Evolutionary conservation across 768 basidiomycete species (phyloP).

Genomic region (Crassisporium funariophilum): DNA sequence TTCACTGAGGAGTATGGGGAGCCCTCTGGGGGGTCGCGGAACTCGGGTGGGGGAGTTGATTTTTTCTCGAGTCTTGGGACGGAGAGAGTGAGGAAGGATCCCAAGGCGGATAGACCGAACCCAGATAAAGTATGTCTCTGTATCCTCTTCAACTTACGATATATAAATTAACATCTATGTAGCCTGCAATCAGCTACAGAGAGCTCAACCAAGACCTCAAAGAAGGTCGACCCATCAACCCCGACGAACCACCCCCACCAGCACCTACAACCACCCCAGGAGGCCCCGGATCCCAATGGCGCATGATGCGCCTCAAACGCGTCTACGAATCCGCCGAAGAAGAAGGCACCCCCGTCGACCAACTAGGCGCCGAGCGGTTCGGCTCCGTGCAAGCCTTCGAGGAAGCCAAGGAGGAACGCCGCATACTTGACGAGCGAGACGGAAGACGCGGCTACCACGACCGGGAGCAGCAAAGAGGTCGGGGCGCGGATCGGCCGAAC

Average conservation of each 20-base stretch:
- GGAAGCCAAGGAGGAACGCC: conserved; percentile 85
- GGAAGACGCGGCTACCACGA: conserved; percentile 34
- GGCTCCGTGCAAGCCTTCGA: conserved; percentile 83
- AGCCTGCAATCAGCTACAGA: conserved; percentile 63
- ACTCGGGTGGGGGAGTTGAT: conserved; percentile 65
- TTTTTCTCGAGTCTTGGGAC: conserved; percentile 90
- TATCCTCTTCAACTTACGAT: neutral
- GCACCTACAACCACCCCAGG: conserved; percentile 69
- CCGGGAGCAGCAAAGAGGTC: neutral
- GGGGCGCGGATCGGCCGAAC: conserved; percentile 32
- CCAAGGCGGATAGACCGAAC: conserved; percentile 58
- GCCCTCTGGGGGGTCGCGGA: conserved; percentile 43
- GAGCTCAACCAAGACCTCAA: conserved; percentile 65
- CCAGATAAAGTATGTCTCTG: conserved; percentile 63
- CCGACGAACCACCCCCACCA: conserved; percentile 39
- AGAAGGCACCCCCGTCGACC: conserved; percentile 68
- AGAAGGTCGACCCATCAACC: conserved; percentile 42
- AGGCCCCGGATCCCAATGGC: conserved; percentile 93
- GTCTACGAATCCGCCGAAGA: conserved; percentile 92
- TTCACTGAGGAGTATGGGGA: conserved; percentile 72
- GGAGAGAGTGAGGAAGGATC: conserved; percentile 72
- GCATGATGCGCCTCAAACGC: conserved; percentile 93
- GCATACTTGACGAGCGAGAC: conserved; percentile 82
- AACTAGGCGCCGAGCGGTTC: conserved; percentile 88
- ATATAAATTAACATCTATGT: conserved; percentile 10